Evolutionary conservation across 306 rosid species (phyloP).

Genomic region (Boehmeria nivea): DNA sequence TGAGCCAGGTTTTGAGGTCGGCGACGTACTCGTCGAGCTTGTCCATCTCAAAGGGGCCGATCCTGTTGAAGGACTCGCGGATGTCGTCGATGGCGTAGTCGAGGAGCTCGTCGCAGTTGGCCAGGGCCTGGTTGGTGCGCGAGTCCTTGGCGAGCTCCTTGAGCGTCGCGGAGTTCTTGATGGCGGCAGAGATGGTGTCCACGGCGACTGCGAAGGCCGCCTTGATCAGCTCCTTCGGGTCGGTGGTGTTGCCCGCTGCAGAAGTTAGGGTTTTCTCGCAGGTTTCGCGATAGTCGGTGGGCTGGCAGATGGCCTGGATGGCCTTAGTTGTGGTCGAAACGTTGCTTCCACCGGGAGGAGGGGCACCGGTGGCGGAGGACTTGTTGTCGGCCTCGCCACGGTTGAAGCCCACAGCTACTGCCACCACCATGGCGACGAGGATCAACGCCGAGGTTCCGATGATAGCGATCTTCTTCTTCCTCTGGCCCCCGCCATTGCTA

Average conservation of each 20-base stretch:
- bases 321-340: slow-evolving; percentile 21
- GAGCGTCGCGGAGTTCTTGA: slow-evolving; percentile 29
- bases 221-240: slow-evolving; percentile 45
- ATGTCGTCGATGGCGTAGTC: slow-evolving; percentile 50
- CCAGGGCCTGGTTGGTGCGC: slow-evolving; percentile 41
- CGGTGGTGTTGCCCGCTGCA: slow-evolving; percentile 15
- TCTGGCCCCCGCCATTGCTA: slow-evolving; percentile 11
- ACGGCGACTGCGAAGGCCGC: slow-evolving; percentile 29
- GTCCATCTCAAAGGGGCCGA: slow-evolving; percentile 33
- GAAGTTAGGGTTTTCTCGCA: slow-evolving; percentile 33
- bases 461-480: slow-evolving; percentile 39
- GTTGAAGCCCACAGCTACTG: slow-evolving; percentile 40
- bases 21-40: slow-evolving; percentile 31
- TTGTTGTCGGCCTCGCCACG: neutral
- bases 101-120: slow-evolving; percentile 52
- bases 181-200: slow-evolving; percentile 16
- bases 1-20: slow-evolving; percentile 64
- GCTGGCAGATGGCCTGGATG: slow-evolving; percentile 38
- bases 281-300: slow-evolving; percentile 48
- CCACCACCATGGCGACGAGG: slow-evolving; percentile 51
- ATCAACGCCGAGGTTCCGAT: slow-evolving; percentile 34
- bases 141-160: slow-evolving; percentile 39
- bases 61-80: slow-evolving; percentile 14
- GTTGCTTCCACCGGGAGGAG: neutral
- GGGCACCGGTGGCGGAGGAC: neutral